Conservation (phyloP, 495 filamentous ascomycete genomes). For the Aspergillus nidulans region DNA sequence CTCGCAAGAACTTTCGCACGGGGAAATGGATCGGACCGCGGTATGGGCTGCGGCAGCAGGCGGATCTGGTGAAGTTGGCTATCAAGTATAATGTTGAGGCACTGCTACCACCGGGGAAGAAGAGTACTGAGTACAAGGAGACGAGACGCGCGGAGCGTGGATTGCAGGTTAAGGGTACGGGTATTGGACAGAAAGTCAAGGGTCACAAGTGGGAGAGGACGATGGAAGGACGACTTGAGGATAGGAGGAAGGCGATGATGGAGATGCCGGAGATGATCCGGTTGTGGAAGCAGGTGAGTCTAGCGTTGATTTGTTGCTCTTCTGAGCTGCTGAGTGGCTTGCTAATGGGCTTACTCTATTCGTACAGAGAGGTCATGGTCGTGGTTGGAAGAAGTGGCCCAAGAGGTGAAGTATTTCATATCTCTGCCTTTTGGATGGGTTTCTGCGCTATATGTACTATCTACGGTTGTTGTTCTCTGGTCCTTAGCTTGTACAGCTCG, state of each 20-base stretch:
- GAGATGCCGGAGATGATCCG: constrained; percentile 87
- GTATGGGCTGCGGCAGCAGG: constrained; percentile 81
- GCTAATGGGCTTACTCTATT: constrained; percentile 18
- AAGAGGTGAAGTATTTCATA: constrained; percentile 38
- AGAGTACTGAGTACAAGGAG: constrained; percentile 67
- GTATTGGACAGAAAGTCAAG: constrained; percentile 89
- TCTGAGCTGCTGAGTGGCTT: not conserved
- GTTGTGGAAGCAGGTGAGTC: constrained; percentile 84
- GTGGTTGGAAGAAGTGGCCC: constrained; percentile 90
- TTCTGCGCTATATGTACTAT: constrained; percentile 28
- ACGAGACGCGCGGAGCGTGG: constrained; percentile 65
- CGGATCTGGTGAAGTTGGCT: constrained; percentile 86
- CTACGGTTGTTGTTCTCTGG: constrained; percentile 19
- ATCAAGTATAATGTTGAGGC: constrained; percentile 75
- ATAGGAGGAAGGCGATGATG: constrained; percentile 85
- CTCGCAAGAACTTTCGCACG: constrained; percentile 64
- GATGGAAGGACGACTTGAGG: constrained; percentile 76
- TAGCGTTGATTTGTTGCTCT: not conserved
- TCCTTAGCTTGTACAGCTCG: constrained; percentile 8
- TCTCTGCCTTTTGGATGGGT: constrained; percentile 5
- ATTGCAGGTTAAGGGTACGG: constrained; percentile 79
- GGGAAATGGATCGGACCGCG: constrained; percentile 75
- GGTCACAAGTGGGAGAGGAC: constrained; percentile 90
- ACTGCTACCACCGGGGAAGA: constrained; percentile 70
- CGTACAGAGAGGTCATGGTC: constrained; percentile 72